Conservation (phyloP, 2,329 filamentous ascomycete species). For the Aspergillus fumigatiaffinis region DNA sequence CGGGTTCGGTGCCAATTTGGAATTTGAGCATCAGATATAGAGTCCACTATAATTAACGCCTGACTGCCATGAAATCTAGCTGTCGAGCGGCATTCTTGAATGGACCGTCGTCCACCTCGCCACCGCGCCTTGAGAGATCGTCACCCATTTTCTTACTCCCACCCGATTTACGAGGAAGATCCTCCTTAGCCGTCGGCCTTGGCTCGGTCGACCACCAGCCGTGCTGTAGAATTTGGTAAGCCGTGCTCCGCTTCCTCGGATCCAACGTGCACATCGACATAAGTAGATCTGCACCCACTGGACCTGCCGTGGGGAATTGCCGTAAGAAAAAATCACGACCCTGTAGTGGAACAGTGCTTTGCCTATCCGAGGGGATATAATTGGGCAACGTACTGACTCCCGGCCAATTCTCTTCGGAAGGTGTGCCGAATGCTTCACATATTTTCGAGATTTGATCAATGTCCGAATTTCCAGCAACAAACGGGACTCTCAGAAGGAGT, state of each 20-base stretch:
- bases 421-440: conserved; percentile 79
- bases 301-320: conserved; percentile 75
- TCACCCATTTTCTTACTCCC: conserved; percentile 73
- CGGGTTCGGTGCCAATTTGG: background rate
- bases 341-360: conserved; percentile 54
- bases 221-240: conserved; percentile 73
- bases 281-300: conserved; percentile 80
- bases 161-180: conserved; percentile 73
- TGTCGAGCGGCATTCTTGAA: conserved; percentile 75
- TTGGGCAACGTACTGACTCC: conserved; percentile 76
- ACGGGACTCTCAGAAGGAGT: conserved; percentile 76
- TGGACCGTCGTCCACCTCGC: conserved; percentile 62
- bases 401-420: conserved; percentile 92
- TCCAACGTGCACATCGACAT: conserved; percentile 82
- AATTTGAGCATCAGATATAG: background rate
- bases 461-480: conserved; percentile 78
- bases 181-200: conserved; percentile 73
- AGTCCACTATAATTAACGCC: conserved; percentile 13
- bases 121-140: conserved; percentile 74
- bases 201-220: conserved; percentile 83
- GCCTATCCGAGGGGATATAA: conserved; percentile 67
- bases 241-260: conserved; percentile 77
- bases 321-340: conserved; percentile 68
- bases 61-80: conserved; percentile 64
- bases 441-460: conserved; percentile 83